Evolutionary conservation across 176 grass and related monocot species (phyloP).

Genomic region (Echinochloa phyllopogon): DNA sequence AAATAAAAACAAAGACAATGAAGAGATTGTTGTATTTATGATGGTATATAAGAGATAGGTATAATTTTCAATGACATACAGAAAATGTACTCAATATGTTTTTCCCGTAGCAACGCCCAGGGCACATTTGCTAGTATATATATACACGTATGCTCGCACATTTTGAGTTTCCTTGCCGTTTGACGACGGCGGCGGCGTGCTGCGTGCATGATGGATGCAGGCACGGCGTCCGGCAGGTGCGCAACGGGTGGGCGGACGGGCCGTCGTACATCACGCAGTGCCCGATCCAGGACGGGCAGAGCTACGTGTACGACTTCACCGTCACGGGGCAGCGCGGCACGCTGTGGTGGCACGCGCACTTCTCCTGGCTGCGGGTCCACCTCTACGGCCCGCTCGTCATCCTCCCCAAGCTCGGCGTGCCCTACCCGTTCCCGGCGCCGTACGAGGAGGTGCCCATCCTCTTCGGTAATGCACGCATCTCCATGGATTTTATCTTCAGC

Average conservation of each 20-base stretch:
- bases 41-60: no score
- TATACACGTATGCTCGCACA: not conserved
- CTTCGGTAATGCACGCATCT: conserved; percentile 46
- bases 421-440: conserved; percentile 73
- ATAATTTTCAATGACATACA: no score
- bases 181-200: not conserved
- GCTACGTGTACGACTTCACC: conserved; percentile 66
- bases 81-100: no score
- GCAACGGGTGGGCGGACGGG: conserved; percentile 74
- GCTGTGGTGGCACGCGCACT: conserved; percentile 91
- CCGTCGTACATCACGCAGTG: conserved; percentile 81
- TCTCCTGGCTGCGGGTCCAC: conserved; percentile 77
- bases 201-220: not conserved
- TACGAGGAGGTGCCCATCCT: conserved; percentile 73
- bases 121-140: no score
- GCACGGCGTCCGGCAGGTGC: conserved; percentile 73
- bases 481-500: not conserved
- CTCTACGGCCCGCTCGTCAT: conserved; percentile 76
- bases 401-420: conserved; percentile 54
- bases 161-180: not conserved
- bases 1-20: no score
- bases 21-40: no score
- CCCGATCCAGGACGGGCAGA: conserved; percentile 64
- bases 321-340: conserved; percentile 70
- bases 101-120: no score